A percentile compares a stretch with the other conserved stretches of the same genome.
These are phyloP conservation scores for Opeltia flavorubescens DNA, from an alignment of 495 filamentous ascomycete genomes.

Conservation along the genomic window DNA sequence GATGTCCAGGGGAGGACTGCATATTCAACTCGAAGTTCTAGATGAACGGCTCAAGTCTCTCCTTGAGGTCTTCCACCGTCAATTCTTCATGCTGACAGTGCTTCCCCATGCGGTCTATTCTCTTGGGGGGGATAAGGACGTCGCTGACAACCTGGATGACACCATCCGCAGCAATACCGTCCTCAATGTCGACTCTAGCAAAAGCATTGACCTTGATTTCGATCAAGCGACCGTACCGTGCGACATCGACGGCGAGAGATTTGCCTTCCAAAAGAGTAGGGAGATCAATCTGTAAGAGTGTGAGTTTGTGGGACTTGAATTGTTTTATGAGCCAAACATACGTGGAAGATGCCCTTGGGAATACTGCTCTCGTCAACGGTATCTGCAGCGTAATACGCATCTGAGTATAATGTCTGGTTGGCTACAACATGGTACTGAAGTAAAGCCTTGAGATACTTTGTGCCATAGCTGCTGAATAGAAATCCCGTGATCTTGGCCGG, in stretches of 20 bases:
- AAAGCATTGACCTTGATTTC: constrained; percentile 60
- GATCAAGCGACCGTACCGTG: constrained; percentile 44
- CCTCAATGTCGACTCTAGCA: constrained; percentile 40
- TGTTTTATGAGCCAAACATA: constrained; percentile 4
- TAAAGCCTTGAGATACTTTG: constrained; percentile 55
- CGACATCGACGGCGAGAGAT: constrained; percentile 50
- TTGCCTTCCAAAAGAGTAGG: constrained; percentile 48
- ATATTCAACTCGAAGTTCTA: constrained; percentile 18
- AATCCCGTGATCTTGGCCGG: constrained; percentile 59
- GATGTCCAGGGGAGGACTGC: no score
- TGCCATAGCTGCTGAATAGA: constrained; percentile 57
- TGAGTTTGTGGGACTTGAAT: neutral
- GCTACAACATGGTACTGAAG: constrained; percentile 66
- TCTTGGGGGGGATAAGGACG: constrained; percentile 63
- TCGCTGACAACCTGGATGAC: constrained; percentile 57
- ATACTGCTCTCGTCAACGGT: constrained; percentile 8
- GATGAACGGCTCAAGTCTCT: constrained; percentile 35
- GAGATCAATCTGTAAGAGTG: constrained; percentile 42
- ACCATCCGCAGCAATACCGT: constrained; percentile 58
- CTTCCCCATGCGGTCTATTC: constrained; percentile 20
- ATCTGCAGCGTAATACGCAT: constrained; percentile 50
- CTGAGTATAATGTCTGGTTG: constrained; percentile 67
- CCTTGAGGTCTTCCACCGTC: constrained; percentile 48
- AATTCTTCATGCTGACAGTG: constrained; percentile 38
- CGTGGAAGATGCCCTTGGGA: constrained; percentile 23